Evolutionary conservation across 2,329 filamentous ascomycete species (phyloP).

Genomic region (Calonectria ilicicola): DNA sequence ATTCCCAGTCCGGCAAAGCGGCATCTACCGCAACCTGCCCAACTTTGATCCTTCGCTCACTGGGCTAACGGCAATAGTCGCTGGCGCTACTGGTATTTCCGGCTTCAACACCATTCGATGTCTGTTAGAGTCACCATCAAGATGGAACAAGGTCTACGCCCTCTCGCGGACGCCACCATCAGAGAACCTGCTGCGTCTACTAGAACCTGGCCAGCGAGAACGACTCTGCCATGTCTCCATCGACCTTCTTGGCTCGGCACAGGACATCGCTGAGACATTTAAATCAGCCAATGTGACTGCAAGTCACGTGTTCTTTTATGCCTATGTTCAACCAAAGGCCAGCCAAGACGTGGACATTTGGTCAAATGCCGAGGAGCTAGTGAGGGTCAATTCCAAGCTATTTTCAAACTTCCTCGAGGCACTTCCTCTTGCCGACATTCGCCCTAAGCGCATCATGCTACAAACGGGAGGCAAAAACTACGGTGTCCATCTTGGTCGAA

Average conservation of each 20-base stretch:
- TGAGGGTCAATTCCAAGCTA: background rate
- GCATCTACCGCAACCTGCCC: background rate
- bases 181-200: background rate
- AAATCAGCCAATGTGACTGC: background rate
- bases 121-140: background rate
- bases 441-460: background rate
- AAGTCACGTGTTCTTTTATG: background rate
- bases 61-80: background rate
- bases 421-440: background rate
- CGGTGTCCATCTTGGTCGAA: background rate
- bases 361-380: background rate
- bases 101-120: background rate
- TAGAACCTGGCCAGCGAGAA: background rate
- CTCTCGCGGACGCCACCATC: background rate
- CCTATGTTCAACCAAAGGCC: background rate
- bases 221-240: background rate
- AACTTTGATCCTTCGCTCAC: background rate
- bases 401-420: background rate
- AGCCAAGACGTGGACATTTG: background rate
- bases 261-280: background rate
- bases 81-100: background rate
- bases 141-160: background rate
- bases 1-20: background rate
- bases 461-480: background rate
- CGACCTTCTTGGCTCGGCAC: background rate